Evolutionary conservation across 345 rosid genomes (phyloP).

Genomic region (Clausena lansium): DNA sequence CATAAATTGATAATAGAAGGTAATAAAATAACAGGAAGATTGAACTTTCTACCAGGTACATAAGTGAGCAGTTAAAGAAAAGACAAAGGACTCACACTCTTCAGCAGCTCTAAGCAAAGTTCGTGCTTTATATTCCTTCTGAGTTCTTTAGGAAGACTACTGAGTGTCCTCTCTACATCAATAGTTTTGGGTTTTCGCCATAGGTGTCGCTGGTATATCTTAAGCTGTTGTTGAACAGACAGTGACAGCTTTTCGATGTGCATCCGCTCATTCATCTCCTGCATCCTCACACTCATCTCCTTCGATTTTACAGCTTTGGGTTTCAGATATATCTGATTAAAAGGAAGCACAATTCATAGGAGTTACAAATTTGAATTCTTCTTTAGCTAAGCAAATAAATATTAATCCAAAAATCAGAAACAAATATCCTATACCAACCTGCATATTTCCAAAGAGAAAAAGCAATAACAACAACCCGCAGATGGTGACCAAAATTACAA

Average conservation of each 20-base stretch:
- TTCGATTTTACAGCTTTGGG: neutral
- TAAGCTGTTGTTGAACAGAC: neutral
- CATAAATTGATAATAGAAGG: too few relatives aligned
- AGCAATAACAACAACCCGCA: neutral
- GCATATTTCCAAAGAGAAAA: constrained; percentile 13
- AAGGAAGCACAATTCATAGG: neutral
- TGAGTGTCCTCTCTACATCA: neutral
- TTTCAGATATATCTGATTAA: neutral
- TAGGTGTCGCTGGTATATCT: neutral
- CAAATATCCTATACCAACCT: neutral
- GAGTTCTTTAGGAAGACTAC: constrained; percentile 4
- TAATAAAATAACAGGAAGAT: neutral
- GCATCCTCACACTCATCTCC: neutral
- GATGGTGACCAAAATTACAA: neutral
- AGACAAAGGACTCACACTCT: neutral
- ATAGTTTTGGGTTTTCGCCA: neutral
- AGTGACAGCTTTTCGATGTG: neutral
- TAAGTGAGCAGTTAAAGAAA: too few relatives aligned
- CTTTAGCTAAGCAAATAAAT: neutral
- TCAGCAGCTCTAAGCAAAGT: neutral
- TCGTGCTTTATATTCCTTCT: neutral
- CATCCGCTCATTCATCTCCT: neutral
- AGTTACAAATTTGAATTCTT: neutral
- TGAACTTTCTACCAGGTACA: neutral
- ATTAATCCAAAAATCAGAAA: too few relatives aligned